Evolutionary conservation across 2,329 filamentous ascomycete species (phyloP).

Genomic region (Ophidiomyces ophidiicola): DNA sequence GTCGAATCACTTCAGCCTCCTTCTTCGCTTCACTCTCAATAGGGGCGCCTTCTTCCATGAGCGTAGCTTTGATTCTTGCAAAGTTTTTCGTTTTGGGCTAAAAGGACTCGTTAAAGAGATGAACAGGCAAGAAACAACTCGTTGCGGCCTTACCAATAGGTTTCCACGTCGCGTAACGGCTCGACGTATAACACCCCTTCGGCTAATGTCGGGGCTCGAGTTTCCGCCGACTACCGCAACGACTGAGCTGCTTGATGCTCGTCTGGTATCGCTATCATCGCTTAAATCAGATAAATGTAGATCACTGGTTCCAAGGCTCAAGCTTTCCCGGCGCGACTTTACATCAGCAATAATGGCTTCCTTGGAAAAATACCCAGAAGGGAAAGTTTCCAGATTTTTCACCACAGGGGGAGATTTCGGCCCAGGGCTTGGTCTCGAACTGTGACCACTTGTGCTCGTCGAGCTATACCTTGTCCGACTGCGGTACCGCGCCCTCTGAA

Average conservation of each 20-base stretch:
- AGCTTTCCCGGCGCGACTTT: slow-evolving; percentile 63
- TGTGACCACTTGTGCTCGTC: slow-evolving; percentile 58
- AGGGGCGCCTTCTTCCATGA: slow-evolving; percentile 77
- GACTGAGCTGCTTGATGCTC: slow-evolving; percentile 24
- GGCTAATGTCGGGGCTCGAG: slow-evolving; percentile 39
- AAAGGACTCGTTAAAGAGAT: slow-evolving; percentile 12
- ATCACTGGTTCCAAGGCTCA: slow-evolving; percentile 82
- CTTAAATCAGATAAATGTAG: slow-evolving; percentile 67
- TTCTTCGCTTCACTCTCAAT: slow-evolving; percentile 78
- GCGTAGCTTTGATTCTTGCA: slow-evolving; percentile 76
- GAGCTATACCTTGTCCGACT: slow-evolving; percentile 53
- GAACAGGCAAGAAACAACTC: neutral
- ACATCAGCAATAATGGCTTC: slow-evolving; percentile 38
- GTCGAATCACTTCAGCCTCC: slow-evolving; percentile 89
- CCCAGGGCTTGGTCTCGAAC: slow-evolving; percentile 54
- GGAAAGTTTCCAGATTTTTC: slow-evolving; percentile 42
- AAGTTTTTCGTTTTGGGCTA: slow-evolving; percentile 95
- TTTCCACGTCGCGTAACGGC: slow-evolving; percentile 80
- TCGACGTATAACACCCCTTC: slow-evolving; percentile 66
- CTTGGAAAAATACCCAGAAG: slow-evolving; percentile 43
- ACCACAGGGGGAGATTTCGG: slow-evolving; percentile 65
- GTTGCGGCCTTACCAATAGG: slow-evolving; percentile 54
- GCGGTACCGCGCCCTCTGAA: slow-evolving; percentile 50
- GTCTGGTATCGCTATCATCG: slow-evolving; percentile 57
- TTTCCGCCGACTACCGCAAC: slow-evolving; percentile 17